Evolutionary conservation across 1,284 basidiomycete genomes (phyloP).

Genomic region (Pseudomicrostroma phylloplanum): DNA sequence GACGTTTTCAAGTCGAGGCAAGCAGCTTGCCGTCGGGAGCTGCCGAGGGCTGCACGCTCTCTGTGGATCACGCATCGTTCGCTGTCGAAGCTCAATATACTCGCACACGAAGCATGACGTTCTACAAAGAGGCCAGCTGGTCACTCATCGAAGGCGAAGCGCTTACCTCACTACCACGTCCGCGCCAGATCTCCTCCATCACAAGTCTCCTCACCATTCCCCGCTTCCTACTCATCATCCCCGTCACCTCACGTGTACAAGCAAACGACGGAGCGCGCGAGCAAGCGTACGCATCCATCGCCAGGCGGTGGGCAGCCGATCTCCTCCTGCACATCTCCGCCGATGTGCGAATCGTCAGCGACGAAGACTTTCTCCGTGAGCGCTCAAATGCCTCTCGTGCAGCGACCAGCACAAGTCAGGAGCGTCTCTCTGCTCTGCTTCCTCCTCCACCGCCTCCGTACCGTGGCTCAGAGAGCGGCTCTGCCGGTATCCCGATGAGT

Average conservation of each 20-base stretch:
- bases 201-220: constrained; percentile 19
- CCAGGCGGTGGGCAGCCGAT: constrained; percentile 21
- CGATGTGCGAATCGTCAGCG: constrained; percentile 24
- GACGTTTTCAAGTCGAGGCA: neutral
- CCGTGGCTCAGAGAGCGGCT: neutral
- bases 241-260: constrained; percentile 12
- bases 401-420: neutral
- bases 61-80: neutral
- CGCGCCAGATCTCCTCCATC: neutral
- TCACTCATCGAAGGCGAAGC: no score
- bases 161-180: no score
- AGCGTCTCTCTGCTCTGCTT: no score
- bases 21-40: neutral
- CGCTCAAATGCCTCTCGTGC: neutral
- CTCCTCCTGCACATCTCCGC: constrained; percentile 22
- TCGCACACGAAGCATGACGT: neutral
- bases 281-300: constrained; percentile 15
- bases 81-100: neutral
- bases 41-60: neutral
- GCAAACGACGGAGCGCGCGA: constrained; percentile 2
- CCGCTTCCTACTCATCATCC: constrained; percentile 21
- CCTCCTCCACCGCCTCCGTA: no score
- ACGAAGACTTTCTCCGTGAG: constrained; percentile 11
- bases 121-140: neutral
- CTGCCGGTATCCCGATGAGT: no score